Conservation (phyloP, 2,329 filamentous ascomycete genomes). For the Chaetomiaceae sp. region DNA sequence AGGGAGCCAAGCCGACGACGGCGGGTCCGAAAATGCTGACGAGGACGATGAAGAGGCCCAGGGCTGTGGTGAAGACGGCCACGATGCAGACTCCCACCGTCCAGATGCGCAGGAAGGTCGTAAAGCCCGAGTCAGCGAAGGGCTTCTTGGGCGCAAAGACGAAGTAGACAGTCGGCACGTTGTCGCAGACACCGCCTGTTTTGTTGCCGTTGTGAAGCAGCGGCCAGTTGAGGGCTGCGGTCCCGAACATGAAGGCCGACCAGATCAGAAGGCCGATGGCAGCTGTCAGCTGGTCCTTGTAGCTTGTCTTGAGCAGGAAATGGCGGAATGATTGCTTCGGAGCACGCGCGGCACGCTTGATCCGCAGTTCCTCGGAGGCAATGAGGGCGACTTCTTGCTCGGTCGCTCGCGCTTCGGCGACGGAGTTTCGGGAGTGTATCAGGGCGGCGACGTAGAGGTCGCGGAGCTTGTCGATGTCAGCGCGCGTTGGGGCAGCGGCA, state of each 20-base stretch:
- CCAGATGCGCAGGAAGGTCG: constrained; percentile 23
- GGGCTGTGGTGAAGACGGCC: constrained; percentile 24
- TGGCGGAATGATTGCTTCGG: constrained; percentile 21
- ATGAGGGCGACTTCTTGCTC: constrained; percentile 25
- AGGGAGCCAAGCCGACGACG: constrained; percentile 8
- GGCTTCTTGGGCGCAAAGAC: constrained; percentile 27
- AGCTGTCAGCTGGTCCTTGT: constrained; percentile 26
- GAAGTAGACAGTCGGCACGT: constrained; percentile 26
- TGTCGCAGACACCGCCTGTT: constrained; percentile 21
- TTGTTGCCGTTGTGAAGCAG: constrained; percentile 25
- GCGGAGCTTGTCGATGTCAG: constrained; percentile 26
- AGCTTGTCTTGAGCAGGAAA: constrained; percentile 24
- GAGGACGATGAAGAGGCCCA: constrained; percentile 20
- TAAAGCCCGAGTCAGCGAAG: constrained; percentile 21
- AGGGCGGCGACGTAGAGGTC: constrained; percentile 26
- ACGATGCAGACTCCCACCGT: constrained; percentile 25
- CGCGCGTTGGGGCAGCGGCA: constrained; percentile 23
- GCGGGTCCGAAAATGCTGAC: constrained; percentile 20
- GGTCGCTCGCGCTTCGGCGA: constrained; percentile 22
- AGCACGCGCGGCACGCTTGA: constrained; percentile 17
- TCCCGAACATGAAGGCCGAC: constrained; percentile 27
- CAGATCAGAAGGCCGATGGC: constrained; percentile 25
- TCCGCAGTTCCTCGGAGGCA: constrained; percentile 23
- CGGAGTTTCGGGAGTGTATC: constrained; percentile 22
- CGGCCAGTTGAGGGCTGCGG: constrained; percentile 26